Conservation (phyloP, 2,329 filamentous ascomycete genomes). For the Herpomyces periplanetae region DNA sequence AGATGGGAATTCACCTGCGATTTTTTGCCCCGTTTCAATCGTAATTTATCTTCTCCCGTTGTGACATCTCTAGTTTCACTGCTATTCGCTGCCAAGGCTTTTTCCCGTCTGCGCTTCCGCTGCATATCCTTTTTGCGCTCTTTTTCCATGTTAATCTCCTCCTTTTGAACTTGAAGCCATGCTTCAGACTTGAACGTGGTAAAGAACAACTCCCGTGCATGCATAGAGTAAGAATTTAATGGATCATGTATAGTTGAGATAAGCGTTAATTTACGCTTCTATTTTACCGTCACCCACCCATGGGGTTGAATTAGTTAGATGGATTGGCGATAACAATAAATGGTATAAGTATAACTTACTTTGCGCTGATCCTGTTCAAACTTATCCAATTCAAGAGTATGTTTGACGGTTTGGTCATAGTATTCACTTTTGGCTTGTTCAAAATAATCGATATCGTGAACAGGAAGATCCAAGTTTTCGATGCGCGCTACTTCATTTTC, state of each 20-base stretch:
- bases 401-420: constrained; percentile 18
- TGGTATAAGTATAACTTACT: constrained; percentile 10
- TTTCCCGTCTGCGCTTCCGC: constrained; percentile 69
- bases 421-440: constrained; percentile 14
- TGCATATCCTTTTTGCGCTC: constrained; percentile 99
- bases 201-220: constrained; percentile 35
- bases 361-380: constrained; percentile 23
- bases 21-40: no score
- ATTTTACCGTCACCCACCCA: constrained; percentile 3
- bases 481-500: constrained; percentile 20
- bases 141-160: constrained; percentile 71
- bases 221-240: constrained; percentile 23
- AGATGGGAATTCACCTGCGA: no score
- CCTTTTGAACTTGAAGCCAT: constrained; percentile 47
- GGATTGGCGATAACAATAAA: constrained; percentile 1
- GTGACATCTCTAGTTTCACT: no score
- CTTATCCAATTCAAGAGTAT: constrained; percentile 21
- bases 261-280: constrained; percentile 18
- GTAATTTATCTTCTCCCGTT: no score
- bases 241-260: constrained; percentile 16
- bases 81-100: no score
- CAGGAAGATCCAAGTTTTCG: constrained; percentile 15
- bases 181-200: constrained; percentile 39
- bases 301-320: constrained; percentile 1
- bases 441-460: constrained; percentile 14